phyloP scores from a whole-genome alignment of 148 eudicot genomes.

The Camellia japonica region DNA sequence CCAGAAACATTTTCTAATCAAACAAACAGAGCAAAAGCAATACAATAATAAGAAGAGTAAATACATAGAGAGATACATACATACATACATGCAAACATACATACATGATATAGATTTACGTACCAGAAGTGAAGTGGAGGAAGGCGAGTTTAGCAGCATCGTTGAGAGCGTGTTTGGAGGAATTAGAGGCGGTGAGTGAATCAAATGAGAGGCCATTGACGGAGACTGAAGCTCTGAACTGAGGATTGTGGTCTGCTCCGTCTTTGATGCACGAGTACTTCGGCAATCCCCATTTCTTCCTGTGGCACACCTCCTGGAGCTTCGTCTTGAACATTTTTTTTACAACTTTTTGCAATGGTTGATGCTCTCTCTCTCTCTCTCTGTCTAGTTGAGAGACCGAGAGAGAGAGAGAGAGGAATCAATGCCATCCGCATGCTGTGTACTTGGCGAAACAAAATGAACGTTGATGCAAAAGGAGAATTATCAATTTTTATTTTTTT shows the following conservation, averaged over 20 bases:
- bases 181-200: constrained; percentile 23
- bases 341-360: too few species aligned
- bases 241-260: constrained; percentile 48
- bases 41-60: background rate
- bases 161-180: constrained; percentile 38
- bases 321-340: constrained; percentile 43
- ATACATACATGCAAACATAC: background rate
- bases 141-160: constrained; percentile 42
- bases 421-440: background rate
- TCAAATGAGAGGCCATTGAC: constrained; percentile 38
- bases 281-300: constrained; percentile 38
- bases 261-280: constrained; percentile 30
- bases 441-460: too few species aligned
- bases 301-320: constrained; percentile 54
- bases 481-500: too few species aligned
- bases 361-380: background rate
- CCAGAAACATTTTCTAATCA: background rate
- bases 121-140: constrained; percentile 25
- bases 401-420: background rate
- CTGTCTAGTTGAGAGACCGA: background rate
- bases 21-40: background rate
- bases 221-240: constrained; percentile 47
- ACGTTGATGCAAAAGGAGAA: too few species aligned
- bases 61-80: background rate
- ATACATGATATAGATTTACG: background rate